These are phyloP conservation scores for Yamadazyma sp. DNA, from an alignment of 805 yeast genomes.

Conservation along the genomic window DNA sequence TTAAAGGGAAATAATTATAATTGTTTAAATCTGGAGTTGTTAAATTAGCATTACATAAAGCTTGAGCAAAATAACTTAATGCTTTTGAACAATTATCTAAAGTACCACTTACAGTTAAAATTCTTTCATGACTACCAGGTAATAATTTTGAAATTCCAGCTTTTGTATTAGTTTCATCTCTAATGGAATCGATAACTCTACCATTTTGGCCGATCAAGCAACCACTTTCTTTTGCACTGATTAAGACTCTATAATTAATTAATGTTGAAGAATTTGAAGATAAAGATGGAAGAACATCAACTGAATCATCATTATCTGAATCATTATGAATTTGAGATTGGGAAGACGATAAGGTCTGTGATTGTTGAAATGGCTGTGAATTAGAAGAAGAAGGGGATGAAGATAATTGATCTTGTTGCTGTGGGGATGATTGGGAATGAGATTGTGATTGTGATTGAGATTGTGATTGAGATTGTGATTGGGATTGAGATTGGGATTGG, in stretches of 20 bases:
- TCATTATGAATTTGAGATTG: background rate
- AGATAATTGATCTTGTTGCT: too few relatives aligned
- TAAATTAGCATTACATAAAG: conserved; percentile 46
- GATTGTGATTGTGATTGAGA: too few relatives aligned
- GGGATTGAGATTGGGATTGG: background rate
- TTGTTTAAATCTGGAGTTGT: conserved; percentile 24
- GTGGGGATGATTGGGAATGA: too few relatives aligned
- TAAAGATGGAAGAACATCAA: conserved; percentile 9
- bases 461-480: too few relatives aligned
- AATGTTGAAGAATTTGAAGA: conserved; percentile 25
- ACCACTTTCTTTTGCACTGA: conserved; percentile 85
- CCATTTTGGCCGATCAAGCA: conserved; percentile 88
- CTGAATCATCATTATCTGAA: background rate
- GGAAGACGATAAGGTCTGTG: too few relatives aligned
- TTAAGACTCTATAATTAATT: conserved; percentile 53
- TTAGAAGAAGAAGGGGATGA: too few relatives aligned
- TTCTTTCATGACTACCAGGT: conserved; percentile 79
- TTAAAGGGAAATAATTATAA: conserved; percentile 57
- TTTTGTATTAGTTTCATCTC: conserved; percentile 73
- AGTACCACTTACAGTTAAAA: conserved; percentile 73
- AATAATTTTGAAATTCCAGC: conserved; percentile 84
- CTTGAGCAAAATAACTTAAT: conserved; percentile 64
- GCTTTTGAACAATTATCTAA: conserved; percentile 69
- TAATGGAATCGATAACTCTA: conserved; percentile 66
- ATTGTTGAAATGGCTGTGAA: too few relatives aligned